Evolutionary conservation across 805 yeast species (phyloP).

Genomic region (Lipomyces mesembrius): DNA sequence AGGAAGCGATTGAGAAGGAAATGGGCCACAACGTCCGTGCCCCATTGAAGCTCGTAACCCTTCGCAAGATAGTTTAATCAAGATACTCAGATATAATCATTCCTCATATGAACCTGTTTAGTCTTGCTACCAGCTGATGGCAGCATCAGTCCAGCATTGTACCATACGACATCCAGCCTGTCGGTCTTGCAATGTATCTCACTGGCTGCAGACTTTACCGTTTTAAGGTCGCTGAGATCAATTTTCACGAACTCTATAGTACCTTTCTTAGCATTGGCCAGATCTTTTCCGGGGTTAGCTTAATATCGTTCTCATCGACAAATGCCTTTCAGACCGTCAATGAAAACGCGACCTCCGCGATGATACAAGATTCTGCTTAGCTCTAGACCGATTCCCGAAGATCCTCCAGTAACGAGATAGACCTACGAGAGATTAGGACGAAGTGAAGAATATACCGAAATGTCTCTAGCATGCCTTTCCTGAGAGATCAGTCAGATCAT

Average conservation of each 20-base stretch:
- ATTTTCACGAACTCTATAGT: not conserved
- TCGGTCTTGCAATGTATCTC: constrained; percentile 40
- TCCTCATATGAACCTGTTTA: too few species aligned
- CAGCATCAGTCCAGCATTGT: constrained; percentile 52
- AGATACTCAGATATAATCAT: too few species aligned
- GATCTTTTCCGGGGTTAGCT: not conserved
- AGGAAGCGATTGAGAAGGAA: constrained; percentile 50
- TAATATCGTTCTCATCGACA: not conserved
- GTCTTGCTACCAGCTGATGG: constrained; percentile 40
- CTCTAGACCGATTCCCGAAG: constrained; percentile 12
- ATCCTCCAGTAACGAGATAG: constrained; percentile 8
- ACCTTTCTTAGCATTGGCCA: not conserved
- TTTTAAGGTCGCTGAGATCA: constrained; percentile 32
- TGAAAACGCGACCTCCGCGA: not conserved
- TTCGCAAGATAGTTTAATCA: too few species aligned
- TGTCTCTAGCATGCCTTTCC: constrained; percentile 40
- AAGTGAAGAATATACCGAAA: not conserved
- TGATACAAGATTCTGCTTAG: not conserved
- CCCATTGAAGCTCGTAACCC: constrained; percentile 52
- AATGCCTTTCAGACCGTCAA: not conserved
- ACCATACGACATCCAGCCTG: constrained; percentile 47
- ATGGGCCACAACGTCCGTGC: constrained; percentile 53
- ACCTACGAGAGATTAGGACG: not conserved
- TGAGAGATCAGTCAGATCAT: constrained; percentile 45
- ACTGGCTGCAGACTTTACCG: constrained; percentile 47